Percentiles rank a stretch among this genome's conserved stretches.
These are phyloP conservation scores for Phyllosticta citriasiana DNA, from an alignment of 2,329 filamentous ascomycete species.

Conservation along the genomic window DNA sequence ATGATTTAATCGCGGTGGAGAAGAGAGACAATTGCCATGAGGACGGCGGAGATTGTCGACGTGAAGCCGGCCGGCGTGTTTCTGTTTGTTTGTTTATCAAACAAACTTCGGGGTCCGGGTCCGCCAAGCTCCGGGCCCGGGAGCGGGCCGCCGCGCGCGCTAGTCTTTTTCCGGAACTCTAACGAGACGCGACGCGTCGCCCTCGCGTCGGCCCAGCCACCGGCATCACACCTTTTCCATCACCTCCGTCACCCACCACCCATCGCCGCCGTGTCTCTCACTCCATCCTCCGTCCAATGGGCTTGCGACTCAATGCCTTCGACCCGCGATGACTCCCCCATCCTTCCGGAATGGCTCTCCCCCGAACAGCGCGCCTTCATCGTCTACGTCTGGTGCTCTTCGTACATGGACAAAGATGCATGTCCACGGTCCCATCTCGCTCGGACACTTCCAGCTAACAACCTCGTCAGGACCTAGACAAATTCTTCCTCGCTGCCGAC, in stretches of 20 bases:
- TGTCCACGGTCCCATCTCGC: background rate
- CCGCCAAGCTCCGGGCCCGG: background rate
- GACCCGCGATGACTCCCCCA: background rate
- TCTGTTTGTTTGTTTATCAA: too few species aligned
- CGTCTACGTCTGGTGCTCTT: background rate
- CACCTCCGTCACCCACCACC: background rate
- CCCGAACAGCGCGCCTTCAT: background rate
- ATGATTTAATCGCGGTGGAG: background rate
- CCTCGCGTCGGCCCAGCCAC: background rate
- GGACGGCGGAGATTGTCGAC: background rate
- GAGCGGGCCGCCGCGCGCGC: background rate
- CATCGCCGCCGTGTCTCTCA: background rate
- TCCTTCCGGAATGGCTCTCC: too few species aligned
- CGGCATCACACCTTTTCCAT: background rate
- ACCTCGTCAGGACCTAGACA: background rate
- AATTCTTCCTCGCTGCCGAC: background rate
- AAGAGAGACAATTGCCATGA: background rate
- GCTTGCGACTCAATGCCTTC: background rate
- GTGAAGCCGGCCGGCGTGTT: background rate
- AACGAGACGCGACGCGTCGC: background rate
- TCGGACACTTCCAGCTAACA: background rate
- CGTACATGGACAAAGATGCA: background rate
- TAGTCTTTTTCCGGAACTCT: background rate
- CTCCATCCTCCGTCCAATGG: background rate
- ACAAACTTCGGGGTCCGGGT: too few species aligned